Conservation (phyloP, 1,284 basidiomycete species). For the Irpex lacteus region DNA sequence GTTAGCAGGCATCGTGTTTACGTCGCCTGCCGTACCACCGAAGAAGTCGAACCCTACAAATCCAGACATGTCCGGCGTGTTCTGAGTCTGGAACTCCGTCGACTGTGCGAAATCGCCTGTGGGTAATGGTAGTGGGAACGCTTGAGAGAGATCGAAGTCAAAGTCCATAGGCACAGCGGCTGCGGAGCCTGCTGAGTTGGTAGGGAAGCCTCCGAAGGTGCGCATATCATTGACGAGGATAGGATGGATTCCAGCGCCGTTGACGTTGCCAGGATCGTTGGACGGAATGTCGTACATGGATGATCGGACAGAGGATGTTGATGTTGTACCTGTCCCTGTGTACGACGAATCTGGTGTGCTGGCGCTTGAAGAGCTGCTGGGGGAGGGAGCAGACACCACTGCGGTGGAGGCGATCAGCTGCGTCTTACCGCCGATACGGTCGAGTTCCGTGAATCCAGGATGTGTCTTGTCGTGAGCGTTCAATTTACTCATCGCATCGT, state of each 20-base stretch:
- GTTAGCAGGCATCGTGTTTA: neutral
- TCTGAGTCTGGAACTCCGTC: slow-evolving; percentile 14
- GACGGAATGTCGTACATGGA: neutral
- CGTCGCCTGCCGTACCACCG: neutral
- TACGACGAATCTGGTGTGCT: slow-evolving; percentile 2
- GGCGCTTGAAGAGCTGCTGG: neutral
- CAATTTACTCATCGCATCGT: slow-evolving; percentile 41
- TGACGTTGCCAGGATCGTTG: slow-evolving; percentile 7
- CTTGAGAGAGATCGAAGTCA: slow-evolving; percentile 22
- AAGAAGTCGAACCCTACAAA: slow-evolving; percentile 14
- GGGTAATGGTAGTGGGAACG: slow-evolving; percentile 19
- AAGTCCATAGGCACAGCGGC: slow-evolving; percentile 10
- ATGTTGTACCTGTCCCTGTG: neutral
- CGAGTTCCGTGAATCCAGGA: slow-evolving; percentile 45
- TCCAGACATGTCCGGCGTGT: slow-evolving; percentile 17
- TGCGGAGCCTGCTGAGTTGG: neutral
- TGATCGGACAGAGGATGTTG: neutral
- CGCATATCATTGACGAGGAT: slow-evolving; percentile 43
- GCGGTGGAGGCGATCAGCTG: slow-evolving; percentile 32
- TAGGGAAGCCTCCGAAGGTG: slow-evolving; percentile 27
- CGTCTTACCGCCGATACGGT: slow-evolving; percentile 62
- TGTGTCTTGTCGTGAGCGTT: slow-evolving; percentile 24
- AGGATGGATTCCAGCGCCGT: slow-evolving; percentile 32
- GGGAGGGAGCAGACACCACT: slow-evolving; percentile 12
- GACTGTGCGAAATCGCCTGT: slow-evolving; percentile 7